These are phyloP conservation scores for Sporisorium exsertum DNA, from an alignment of 1,284 basidiomycete genomes.

Conservation along the genomic window DNA sequence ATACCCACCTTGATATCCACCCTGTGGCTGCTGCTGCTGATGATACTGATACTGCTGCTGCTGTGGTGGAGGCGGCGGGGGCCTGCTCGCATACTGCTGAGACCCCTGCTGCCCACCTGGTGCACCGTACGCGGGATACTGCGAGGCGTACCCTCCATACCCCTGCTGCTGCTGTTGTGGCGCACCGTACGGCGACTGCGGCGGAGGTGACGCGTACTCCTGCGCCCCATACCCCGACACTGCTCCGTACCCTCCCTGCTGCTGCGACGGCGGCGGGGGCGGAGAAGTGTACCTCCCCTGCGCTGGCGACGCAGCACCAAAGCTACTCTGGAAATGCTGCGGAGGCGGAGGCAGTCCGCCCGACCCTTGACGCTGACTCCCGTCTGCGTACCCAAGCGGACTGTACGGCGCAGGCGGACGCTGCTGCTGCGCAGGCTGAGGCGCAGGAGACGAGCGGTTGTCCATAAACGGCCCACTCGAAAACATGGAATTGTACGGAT, in stretches of 20 bases:
- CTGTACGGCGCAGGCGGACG: slow-evolving; percentile 17
- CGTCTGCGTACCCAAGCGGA: slow-evolving; percentile 11
- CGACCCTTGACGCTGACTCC: not conserved
- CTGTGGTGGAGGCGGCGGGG: slow-evolving; percentile 17
- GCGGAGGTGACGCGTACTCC: slow-evolving; percentile 16
- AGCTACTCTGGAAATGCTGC: slow-evolving; percentile 31
- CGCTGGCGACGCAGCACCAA: slow-evolving; percentile 9
- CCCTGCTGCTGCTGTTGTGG: slow-evolving; percentile 3
- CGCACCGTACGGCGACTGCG: slow-evolving; percentile 17
- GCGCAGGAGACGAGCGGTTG: slow-evolving; percentile 27
- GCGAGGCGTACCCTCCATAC: slow-evolving; percentile 15
- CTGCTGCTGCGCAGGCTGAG: slow-evolving; percentile 11
- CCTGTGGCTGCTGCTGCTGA: slow-evolving; percentile 8
- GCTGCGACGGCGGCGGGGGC: slow-evolving; percentile 18
- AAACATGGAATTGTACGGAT: slow-evolving; percentile 45
- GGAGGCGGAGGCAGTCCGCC: slow-evolving; percentile 29
- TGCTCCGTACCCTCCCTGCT: slow-evolving; percentile 15
- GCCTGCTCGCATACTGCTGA: slow-evolving; percentile 15
- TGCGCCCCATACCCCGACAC: slow-evolving; percentile 4
- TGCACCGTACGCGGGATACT: slow-evolving; percentile 10
- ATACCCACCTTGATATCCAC: slow-evolving; percentile 15
- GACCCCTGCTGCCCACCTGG: not conserved
- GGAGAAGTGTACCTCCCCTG: slow-evolving; percentile 29
- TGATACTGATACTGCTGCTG: slow-evolving; percentile 4
- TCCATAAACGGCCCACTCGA: slow-evolving; percentile 38